A percentile compares a stretch with the other conserved stretches of the same genome.
Evolutionary conservation across 1,139 yeast genomes (phyloP).

Genomic region (Saccharomyces pastorianus): DNA sequence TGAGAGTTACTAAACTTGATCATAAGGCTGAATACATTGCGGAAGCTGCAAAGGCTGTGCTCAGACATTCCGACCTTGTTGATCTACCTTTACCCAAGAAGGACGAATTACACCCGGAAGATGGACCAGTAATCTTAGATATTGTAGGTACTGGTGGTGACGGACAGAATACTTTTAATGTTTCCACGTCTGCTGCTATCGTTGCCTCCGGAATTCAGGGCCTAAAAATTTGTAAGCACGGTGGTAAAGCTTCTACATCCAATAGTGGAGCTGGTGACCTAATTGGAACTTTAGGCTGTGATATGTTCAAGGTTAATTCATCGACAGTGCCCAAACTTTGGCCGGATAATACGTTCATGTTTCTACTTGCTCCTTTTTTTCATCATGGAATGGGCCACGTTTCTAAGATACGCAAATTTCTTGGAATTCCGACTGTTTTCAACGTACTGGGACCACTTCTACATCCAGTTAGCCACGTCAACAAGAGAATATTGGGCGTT

Average conservation of each 20-base stretch:
- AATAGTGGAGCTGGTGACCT: constrained; percentile 91
- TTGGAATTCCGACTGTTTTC: constrained; percentile 89
- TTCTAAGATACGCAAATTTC: constrained; percentile 61
- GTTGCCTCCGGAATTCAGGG: constrained; percentile 84
- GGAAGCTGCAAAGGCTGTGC: constrained; percentile 68
- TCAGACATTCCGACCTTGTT: constrained; percentile 53
- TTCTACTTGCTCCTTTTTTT: constrained; percentile 86
- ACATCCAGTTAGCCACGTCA: constrained; percentile 63
- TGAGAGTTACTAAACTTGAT: constrained; percentile 70
- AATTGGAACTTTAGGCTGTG: constrained; percentile 67
- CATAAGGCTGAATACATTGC: constrained; percentile 76
- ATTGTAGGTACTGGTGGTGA: constrained; percentile 98
- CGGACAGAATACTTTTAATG: constrained; percentile 93
- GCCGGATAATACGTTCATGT: constrained; percentile 48
- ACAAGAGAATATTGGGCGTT: constrained; percentile 82
- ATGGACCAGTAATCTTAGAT: constrained; percentile 50
- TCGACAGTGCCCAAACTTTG: constrained; percentile 61
- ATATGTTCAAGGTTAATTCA: constrained; percentile 58
- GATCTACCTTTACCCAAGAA: constrained; percentile 5
- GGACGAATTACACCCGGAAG: constrained; percentile 1
- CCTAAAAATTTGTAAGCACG: constrained; percentile 77
- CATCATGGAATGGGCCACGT: constrained; percentile 89
- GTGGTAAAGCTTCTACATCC: constrained; percentile 94
- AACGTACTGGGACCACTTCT: constrained; percentile 87
- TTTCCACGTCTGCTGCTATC: constrained; percentile 88